phyloP scores from a whole-genome alignment of 306 rosid genomes.

The peach (Prunus persica) region Prunus_persica_NCBIv2 NC_034009.1:10780501-10781000 shows the following conservation, averaged over 20 bases:
- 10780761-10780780: slow-evolving; percentile 38
- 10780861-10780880: slow-evolving; percentile 18
- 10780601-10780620: slow-evolving; percentile 60
- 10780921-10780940: slow-evolving; percentile 22
- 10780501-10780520: slow-evolving; percentile 73
- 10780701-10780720: slow-evolving; percentile 64
- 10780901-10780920: slow-evolving; percentile 28
- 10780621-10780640: slow-evolving; percentile 59
- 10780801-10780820: slow-evolving; percentile 6
- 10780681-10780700: slow-evolving; percentile 78
- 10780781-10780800: slow-evolving; percentile 23
- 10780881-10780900: slow-evolving; percentile 30
- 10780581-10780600: slow-evolving; percentile 21
- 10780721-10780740: slow-evolving; percentile 83
- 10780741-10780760: slow-evolving; percentile 87
- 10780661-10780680: slow-evolving; percentile 99
- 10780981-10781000: not conserved
- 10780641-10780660: slow-evolving; percentile 72
- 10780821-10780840: slow-evolving; percentile 21
- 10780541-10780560: slow-evolving; percentile 11
- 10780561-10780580: not conserved
- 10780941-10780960: slow-evolving; percentile 3
- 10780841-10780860: slow-evolving; percentile 13
- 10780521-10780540: slow-evolving; percentile 52
- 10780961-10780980: not conserved